These are phyloP conservation scores for Phialemoniopsis sp. DNA, from an alignment of 2,329 filamentous ascomycete species.

Conservation along the genomic window DNA sequence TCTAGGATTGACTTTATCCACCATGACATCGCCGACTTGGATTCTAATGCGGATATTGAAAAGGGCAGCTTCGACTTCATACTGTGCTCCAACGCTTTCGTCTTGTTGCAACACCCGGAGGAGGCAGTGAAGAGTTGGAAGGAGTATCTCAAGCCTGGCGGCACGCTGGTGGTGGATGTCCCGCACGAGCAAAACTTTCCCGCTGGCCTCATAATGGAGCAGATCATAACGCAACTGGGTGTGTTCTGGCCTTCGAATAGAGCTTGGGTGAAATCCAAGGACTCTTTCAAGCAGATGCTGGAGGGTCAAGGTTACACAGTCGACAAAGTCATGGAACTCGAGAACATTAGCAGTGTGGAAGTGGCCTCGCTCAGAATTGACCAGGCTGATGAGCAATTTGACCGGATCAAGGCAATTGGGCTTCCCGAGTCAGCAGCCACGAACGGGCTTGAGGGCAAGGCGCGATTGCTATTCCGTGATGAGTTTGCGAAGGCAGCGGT, in stretches of 20 bases:
- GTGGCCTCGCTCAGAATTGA: no score
- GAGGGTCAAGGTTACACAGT: slow-evolving; percentile 19
- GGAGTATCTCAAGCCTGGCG: slow-evolving; percentile 18
- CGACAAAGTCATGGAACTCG: slow-evolving; percentile 17
- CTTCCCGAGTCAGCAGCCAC: no score
- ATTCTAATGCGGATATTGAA: slow-evolving; percentile 9
- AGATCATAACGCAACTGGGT: slow-evolving; percentile 14
- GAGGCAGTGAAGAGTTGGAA: slow-evolving; percentile 20
- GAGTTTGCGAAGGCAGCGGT: slow-evolving; percentile 23
- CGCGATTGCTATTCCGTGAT: slow-evolving; percentile 18
- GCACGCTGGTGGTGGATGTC: slow-evolving; percentile 24
- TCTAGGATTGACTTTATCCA: slow-evolving; percentile 16
- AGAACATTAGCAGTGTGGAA: slow-evolving; percentile 17
- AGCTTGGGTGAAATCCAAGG: slow-evolving; percentile 19
- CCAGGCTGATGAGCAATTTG: slow-evolving; percentile 22
- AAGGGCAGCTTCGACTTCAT: slow-evolving; percentile 21
- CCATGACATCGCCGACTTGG: slow-evolving; percentile 21
- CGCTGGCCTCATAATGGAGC: slow-evolving; percentile 18
- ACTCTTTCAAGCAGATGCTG: slow-evolving; percentile 20
- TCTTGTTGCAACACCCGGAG: slow-evolving; percentile 20
- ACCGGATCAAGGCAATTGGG: slow-evolving; percentile 4
- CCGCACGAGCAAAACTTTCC: slow-evolving; percentile 22
- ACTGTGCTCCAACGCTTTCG: slow-evolving; percentile 27
- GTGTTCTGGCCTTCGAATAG: slow-evolving; percentile 20
- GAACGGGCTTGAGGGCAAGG: slow-evolving; percentile 7